Percentiles rank a stretch among this genome's conserved stretches.
Conservation (phyloP, 2,329 filamentous ascomycete genomes). For the Colletotrichum sp. region DNA sequence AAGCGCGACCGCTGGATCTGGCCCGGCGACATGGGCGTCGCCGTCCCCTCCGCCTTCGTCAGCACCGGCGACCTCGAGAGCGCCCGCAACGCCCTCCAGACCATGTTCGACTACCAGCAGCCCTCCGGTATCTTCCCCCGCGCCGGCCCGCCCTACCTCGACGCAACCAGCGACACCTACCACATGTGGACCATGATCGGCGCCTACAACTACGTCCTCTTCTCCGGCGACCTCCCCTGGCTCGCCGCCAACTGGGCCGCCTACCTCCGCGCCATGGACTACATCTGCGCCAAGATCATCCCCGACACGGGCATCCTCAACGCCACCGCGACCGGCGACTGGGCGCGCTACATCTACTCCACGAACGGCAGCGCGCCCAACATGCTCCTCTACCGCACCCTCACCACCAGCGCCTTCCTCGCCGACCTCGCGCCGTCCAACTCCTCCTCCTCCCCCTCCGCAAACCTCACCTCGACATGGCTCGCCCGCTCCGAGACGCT, state of each 20-base stretch:
- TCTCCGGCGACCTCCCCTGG: conserved; percentile 31
- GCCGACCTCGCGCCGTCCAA: conserved; percentile 50
- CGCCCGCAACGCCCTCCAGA: conserved; percentile 54
- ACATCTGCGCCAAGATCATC: conserved; percentile 28
- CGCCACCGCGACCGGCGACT: conserved; percentile 55
- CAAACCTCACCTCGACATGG: conserved; percentile 42
- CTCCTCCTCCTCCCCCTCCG: conserved; percentile 33
- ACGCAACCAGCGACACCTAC: conserved; percentile 37
- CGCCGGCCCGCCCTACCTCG: conserved; percentile 47
- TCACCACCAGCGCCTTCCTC: conserved; percentile 57
- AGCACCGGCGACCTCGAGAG: conserved; percentile 58
- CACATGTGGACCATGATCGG: conserved; percentile 54
- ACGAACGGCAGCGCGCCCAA: conserved; percentile 51
- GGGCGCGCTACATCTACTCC: conserved; percentile 53
- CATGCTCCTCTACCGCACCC: conserved; percentile 59
- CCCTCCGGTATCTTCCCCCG: conserved; percentile 53
- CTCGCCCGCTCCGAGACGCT: conserved; percentile 44
- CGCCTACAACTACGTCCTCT: conserved; percentile 61
- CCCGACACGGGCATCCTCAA: conserved; percentile 38
- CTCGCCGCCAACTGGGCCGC: conserved; percentile 31
- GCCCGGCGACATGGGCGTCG: conserved; percentile 66
- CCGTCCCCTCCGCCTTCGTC: conserved; percentile 57
- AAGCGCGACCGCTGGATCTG: conserved; percentile 66
- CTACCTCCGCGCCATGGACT: conserved; percentile 33
- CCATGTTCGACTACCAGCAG: conserved; percentile 50